phyloP scores from a whole-genome alignment of 2,329 filamentous ascomycete species.

The Claviceps maximensis region DNA sequence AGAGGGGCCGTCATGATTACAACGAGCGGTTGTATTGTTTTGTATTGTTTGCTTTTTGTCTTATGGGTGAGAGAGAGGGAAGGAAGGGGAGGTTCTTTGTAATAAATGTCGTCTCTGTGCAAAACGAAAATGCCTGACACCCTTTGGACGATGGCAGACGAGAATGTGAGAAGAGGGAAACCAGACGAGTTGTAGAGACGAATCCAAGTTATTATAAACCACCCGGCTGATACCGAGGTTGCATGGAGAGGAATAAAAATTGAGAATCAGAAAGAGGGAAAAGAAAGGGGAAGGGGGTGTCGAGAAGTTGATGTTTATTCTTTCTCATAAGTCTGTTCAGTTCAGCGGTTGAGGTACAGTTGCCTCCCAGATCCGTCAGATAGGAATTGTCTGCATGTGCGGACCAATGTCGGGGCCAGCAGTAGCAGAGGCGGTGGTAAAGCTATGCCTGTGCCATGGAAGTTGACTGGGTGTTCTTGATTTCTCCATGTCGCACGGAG shows the following conservation, averaged over 20 bases:
- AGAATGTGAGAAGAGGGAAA: neutral
- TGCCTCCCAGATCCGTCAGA: conserved; percentile 1
- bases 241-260: conserved; percentile 4
- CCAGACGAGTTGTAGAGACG: neutral
- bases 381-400: conserved; percentile 5
- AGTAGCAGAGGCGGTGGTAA: neutral
- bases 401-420: neutral
- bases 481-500: conserved; percentile 5
- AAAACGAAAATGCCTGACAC: neutral
- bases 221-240: conserved; percentile 3
- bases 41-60: neutral
- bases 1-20: conserved; percentile 35
- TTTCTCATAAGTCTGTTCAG: conserved; percentile 2
- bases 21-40: neutral
- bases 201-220: neutral
- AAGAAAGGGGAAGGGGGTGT: conserved; percentile 6
- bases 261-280: no score
- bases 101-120: no score
- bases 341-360: neutral
- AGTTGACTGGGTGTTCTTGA: conserved; percentile 3
- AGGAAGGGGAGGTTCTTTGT: no score
- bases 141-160: neutral
- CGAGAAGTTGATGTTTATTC: conserved; percentile 14
- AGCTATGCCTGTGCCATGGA: conserved; percentile 2
- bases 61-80: no score